Evolutionary conservation across 2,329 filamentous ascomycete genomes (phyloP).

Genomic region (Pestalotiopsis sp.): DNA sequence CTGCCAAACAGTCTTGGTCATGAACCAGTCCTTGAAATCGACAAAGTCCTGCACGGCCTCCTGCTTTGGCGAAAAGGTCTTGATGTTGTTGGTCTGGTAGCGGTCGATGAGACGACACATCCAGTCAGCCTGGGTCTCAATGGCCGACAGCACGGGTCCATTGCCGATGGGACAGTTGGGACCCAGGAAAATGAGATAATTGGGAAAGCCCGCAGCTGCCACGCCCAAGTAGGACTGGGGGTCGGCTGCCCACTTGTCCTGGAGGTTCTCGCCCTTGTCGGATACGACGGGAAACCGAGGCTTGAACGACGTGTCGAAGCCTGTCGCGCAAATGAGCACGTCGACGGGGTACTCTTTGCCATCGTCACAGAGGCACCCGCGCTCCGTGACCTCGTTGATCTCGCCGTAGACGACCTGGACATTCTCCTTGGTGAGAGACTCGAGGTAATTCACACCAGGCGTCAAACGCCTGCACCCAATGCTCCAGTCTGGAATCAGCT

Average conservation of each 20-base stretch:
- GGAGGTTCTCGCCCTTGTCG: constrained; percentile 42
- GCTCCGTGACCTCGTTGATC: constrained; percentile 23
- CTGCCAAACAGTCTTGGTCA: constrained; percentile 45
- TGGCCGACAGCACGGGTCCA: not conserved
- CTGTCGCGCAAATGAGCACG: constrained; percentile 34
- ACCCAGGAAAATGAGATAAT: constrained; percentile 1
- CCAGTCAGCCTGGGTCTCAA: constrained; percentile 12
- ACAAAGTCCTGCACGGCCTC: constrained; percentile 39
- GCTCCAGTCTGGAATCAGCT: constrained; percentile 38
- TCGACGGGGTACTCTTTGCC: constrained; percentile 28
- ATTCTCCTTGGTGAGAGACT: constrained; percentile 26
- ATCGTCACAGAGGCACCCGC: constrained; percentile 25
- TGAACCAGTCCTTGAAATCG: constrained; percentile 42
- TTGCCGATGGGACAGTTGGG: constrained; percentile 3
- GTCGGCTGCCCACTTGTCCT: constrained; percentile 50
- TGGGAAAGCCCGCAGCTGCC: constrained; percentile 39
- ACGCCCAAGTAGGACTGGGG: constrained; percentile 55
- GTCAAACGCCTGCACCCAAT: constrained; percentile 30
- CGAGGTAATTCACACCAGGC: constrained; percentile 31
- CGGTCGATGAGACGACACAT: constrained; percentile 17
- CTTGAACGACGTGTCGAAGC: constrained; percentile 22
- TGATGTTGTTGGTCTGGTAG: constrained; percentile 18
- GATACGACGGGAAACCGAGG: constrained; percentile 44
- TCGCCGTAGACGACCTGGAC: constrained; percentile 21
- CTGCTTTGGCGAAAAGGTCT: constrained; percentile 15